phyloP scores from a whole-genome alignment of 805 yeast genomes.

The Scheffersomyces lignosus region DNA sequence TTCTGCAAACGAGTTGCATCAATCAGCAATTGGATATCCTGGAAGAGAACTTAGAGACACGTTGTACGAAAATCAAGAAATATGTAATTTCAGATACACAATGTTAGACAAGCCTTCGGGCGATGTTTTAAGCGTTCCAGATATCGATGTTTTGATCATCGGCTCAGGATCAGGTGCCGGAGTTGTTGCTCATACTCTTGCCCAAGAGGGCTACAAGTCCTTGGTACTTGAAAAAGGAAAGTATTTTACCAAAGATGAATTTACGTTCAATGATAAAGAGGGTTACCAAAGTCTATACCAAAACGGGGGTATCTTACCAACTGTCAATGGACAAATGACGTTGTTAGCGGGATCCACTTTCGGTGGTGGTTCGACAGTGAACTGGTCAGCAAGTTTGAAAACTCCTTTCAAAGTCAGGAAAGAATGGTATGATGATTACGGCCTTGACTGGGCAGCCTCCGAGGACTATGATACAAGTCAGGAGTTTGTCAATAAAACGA shows the following conservation, averaged over 20 bases:
- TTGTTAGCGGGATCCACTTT: constrained; percentile 53
- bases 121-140: constrained; percentile 32
- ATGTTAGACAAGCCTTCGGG: constrained; percentile 34
- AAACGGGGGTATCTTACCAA: constrained; percentile 32
- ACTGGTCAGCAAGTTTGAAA: constrained; percentile 55
- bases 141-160: constrained; percentile 45
- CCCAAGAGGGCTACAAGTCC: constrained; percentile 42
- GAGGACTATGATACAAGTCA: constrained; percentile 43
- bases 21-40: constrained; percentile 39
- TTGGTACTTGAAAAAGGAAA: constrained; percentile 54
- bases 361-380: constrained; percentile 60
- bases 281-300: constrained; percentile 42
- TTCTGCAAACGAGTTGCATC: constrained; percentile 32
- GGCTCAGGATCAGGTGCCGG: constrained; percentile 60
- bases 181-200: constrained; percentile 48
- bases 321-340: constrained; percentile 32
- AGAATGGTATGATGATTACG: constrained; percentile 50
- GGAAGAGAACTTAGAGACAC: constrained; percentile 27
- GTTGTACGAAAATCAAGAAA: constrained; percentile 25
- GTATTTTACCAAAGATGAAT: constrained; percentile 37
- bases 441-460: constrained; percentile 47
- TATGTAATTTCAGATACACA: constrained; percentile 26
- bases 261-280: constrained; percentile 35
- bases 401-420: constrained; percentile 51
- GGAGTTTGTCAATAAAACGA: constrained; percentile 46